These are phyloP conservation scores for Suaeda aralocaspica DNA, from an alignment of 148 eudicot species.

Conservation along the genomic window DNA sequence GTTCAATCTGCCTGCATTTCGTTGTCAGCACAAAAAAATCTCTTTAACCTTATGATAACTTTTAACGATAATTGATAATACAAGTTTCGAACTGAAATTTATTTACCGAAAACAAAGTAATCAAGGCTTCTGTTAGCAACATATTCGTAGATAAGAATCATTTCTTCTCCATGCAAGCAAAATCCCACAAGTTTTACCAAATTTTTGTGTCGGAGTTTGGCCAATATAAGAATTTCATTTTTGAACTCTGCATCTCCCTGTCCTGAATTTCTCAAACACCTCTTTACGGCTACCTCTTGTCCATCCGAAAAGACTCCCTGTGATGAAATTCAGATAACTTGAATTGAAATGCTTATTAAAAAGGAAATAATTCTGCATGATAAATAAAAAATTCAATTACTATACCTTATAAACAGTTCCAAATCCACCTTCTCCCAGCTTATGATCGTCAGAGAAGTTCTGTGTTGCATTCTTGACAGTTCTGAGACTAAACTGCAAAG, in stretches of 20 bases:
- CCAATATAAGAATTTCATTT: slow-evolving; percentile 9
- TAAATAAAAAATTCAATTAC: neutral
- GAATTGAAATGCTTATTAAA: neutral
- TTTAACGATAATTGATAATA: neutral
- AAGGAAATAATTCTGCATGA: neutral
- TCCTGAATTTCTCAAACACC: neutral
- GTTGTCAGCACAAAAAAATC: neutral
- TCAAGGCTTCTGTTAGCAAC: slow-evolving; percentile 18
- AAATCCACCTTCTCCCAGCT: slow-evolving; percentile 21
- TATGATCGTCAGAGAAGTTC: slow-evolving; percentile 5
- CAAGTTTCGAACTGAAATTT: neutral
- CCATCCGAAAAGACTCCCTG: slow-evolving; percentile 15
- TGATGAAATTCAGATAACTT: neutral
- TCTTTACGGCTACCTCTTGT: slow-evolving; percentile 18
- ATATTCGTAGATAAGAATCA: slow-evolving; percentile 14
- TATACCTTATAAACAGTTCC: slow-evolving; percentile 21
- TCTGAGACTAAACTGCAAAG: slow-evolving; percentile 8
- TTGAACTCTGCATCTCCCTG: slow-evolving; percentile 15
- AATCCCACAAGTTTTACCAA: slow-evolving; percentile 18
- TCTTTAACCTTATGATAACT: neutral
- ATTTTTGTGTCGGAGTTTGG: slow-evolving; percentile 18
- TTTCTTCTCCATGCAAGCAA: slow-evolving; percentile 7
- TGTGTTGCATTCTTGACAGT: slow-evolving; percentile 4
- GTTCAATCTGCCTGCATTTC: slow-evolving; percentile 15
- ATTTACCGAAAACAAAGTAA: slow-evolving; percentile 6